Percentiles rank a stretch among this genome's conserved stretches.
phyloP scores from a whole-genome alignment of 2,329 filamentous ascomycete genomes.

The Mycocentrospora acerina region DNA sequence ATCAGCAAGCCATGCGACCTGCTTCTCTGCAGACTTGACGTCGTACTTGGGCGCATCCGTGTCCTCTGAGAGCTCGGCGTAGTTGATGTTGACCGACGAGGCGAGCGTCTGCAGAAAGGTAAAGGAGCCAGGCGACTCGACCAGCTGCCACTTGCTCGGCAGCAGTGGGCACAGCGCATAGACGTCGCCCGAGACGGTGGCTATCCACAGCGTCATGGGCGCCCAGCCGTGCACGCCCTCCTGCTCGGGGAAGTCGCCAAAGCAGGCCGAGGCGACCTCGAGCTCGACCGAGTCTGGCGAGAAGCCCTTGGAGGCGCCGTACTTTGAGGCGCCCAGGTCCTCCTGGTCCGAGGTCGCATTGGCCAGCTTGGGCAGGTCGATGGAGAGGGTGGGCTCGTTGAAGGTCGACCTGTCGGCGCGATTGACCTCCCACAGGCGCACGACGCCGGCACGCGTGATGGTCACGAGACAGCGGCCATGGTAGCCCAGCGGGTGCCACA shows the following conservation, averaged over 20 bases:
- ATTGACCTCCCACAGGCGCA: conserved; percentile 88
- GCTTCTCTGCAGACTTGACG: conserved; percentile 51
- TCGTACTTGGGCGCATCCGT: conserved; percentile 46
- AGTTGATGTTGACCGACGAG: conserved; percentile 75
- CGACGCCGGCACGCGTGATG: conserved; percentile 81
- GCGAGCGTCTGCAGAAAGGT: conserved; percentile 80
- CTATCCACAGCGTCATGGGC: conserved; percentile 93
- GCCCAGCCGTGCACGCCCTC: conserved; percentile 73
- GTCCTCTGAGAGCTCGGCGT: conserved; percentile 31
- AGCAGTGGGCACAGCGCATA: conserved; percentile 91
- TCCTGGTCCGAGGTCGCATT: conserved; percentile 81
- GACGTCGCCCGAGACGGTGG: conserved; percentile 91
- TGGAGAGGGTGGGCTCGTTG: conserved; percentile 75
- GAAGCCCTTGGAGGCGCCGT: conserved; percentile 75
- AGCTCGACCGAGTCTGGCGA: conserved; percentile 90
- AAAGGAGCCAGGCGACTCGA: conserved; percentile 46
- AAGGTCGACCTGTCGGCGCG: conserved; percentile 84
- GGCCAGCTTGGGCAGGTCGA: conserved; percentile 86
- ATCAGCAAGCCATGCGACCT: conserved; percentile 59
- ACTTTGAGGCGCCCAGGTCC: conserved; percentile 76
- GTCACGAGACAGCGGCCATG: conserved; percentile 82
- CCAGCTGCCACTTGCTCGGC: conserved; percentile 76
- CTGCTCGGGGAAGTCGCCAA: conserved; percentile 67
- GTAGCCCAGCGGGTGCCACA: conserved; percentile 93
- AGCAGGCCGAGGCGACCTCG: conserved; percentile 87